Conservation (phyloP, 768 basidiomycete genomes). For the Leccinum broughii region DNA sequence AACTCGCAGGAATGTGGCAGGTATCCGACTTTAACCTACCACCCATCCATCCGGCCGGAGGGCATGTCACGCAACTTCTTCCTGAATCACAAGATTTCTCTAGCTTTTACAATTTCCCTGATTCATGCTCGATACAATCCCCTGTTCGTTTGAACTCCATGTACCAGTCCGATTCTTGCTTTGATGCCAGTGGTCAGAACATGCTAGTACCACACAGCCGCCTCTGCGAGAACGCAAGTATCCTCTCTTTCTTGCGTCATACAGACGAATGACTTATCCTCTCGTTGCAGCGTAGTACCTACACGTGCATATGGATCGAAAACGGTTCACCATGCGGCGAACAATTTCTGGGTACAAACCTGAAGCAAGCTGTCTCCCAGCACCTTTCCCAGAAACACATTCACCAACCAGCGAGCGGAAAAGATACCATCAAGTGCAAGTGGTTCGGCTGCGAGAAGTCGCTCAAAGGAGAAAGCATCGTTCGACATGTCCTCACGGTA, state of each 20-base stretch:
- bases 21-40: too few relatives aligned
- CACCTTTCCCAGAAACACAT: conserved; percentile 12
- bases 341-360: not conserved
- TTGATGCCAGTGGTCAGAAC: not conserved
- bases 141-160: not conserved
- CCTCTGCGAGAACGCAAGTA: too few relatives aligned
- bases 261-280: not conserved
- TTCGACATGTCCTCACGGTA: conserved; percentile 24
- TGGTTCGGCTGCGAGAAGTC: conserved; percentile 23
- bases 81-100: not conserved
- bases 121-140: not conserved
- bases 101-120: not conserved
- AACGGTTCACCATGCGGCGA: conserved; percentile 11
- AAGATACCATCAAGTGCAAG: conserved; percentile 6
- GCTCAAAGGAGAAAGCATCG: conserved; percentile 29
- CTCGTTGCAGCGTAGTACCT: not conserved
- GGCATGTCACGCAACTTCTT: not conserved
- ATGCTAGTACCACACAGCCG: too few relatives aligned
- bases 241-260: not conserved
- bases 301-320: conserved; percentile 12
- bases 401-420: conserved; percentile 8
- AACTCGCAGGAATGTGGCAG: not conserved
- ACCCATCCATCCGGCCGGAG: not conserved
- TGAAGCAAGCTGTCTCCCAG: conserved; percentile 14
- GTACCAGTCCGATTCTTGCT: not conserved